Base-by-base conservation (phyloP, 257 asterid species). In the Gardenia jasminoides region DNA sequence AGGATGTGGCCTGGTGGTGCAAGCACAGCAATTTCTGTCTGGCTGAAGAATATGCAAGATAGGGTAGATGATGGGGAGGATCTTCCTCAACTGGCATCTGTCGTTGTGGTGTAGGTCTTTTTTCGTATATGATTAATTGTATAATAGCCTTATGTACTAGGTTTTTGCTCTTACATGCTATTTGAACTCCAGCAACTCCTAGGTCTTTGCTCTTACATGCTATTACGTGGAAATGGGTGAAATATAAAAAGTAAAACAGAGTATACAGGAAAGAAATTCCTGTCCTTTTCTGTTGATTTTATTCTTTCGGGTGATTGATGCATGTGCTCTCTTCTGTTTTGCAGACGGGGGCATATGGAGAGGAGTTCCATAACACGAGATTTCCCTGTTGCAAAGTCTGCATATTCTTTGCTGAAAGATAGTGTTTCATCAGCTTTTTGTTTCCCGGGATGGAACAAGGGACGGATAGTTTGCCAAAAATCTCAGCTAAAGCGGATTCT, bases 1-100 rank as follows among this genome's bases (percentile, higher is more conserved):
- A 94, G 98, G 86, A 87, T 94, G 96, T 92, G 98, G 98, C 96
- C 97, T 30, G 96, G 95, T 22, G 97, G 92, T 70, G 98, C 98
- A 22, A 91, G 98, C 87, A 86, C 95, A 15, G 98, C 98, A 78
- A 84, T 93, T 67, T 87, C 89, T 39, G 91, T 89, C 56, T 94
- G 98, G 98, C 87, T 92, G 84, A 90, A 90, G 76, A 85, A 89
- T 83, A 85, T 94, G 91, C 88, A 87, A 82, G 90, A 87, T 84
- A 79, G 83, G 50, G 72, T 89, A 67, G 70, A 19, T 80, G 84
- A 82, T 6, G 90, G 96, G 76, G 91, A 87, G 84, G 97, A 89
- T 56, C 92, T 92, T 82, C 99, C 99, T 74, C 97, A 90, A 56
- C 77, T 93, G 78, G 97, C 94, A 3, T 76, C 93, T 43, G 90